Base-by-base conservation (phyloP, 352 stramenopile genomes). In the Aphanomyces invadans region DNA sequence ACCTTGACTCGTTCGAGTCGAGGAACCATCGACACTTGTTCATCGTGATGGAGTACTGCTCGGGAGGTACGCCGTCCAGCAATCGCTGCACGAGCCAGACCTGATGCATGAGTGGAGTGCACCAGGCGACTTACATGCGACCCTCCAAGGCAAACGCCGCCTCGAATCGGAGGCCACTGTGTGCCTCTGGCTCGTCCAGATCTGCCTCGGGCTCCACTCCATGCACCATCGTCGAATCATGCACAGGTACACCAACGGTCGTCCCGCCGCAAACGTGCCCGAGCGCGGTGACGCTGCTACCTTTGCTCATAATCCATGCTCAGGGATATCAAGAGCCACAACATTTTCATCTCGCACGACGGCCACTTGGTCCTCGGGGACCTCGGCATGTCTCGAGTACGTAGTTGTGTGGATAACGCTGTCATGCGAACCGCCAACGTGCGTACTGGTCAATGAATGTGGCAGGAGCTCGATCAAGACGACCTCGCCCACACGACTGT, bases 11-110 rank as follows among this genome's bases (percentile, higher is more conserved):
- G 3, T 83, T 95, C 64, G 48, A 57, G 25, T 49, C 62, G 28
- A 25, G 65, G 11, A 68, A 70, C 2, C 70, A 76, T 31, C 68
- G 69, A 3, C 62, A 70, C 62, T 69, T 86, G n/a, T 90, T 79
- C 59, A 96, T 97, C 46, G 81, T 95, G 49, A 97, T 98, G 92
- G 85, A 94, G 49, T 98, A 95, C 66, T 97, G 87, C 68, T 88
- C 96, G 21, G 89, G 89, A 11, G 76, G 76, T 48, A 53, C 3
- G 46, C 12, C 15, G 19, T 2, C 7, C 36, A 38, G 15, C 15
- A 17, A 19, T 25, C 31, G 17, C 21, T 28, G 3, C 19, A 53
- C 45, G 45, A 17, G n/a, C n/a, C n/a, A n/a, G n/a, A n/a, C n/a
- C n/a, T n/a, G n/a, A n/a, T n/a, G n/a, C n/a, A n/a, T n/a, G n/a